These are phyloP conservation scores for Drechslerella coelobrocha DNA, from an alignment of 2,329 filamentous ascomycete genomes.

Conservation along the genomic window DNA sequence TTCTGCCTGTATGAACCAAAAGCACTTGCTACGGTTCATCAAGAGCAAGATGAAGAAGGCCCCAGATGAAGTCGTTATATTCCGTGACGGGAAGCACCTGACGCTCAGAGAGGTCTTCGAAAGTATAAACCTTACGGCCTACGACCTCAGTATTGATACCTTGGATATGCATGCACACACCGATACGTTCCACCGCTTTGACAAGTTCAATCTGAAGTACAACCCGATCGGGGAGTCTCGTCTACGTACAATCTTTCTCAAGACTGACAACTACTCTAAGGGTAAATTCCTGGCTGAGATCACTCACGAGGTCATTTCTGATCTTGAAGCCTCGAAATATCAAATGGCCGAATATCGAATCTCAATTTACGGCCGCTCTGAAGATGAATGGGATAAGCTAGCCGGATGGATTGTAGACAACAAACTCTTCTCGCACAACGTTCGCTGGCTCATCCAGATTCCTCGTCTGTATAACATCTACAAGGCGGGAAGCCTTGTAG, in stretches of 20 bases:
- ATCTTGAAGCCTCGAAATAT: slow-evolving; percentile 98
- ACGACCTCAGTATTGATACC: slow-evolving; percentile 97
- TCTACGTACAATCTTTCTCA: slow-evolving; percentile 95
- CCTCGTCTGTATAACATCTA: slow-evolving; percentile 95
- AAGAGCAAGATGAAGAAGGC: slow-evolving; percentile 99
- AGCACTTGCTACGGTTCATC: slow-evolving; percentile 96
- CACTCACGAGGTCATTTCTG: slow-evolving; percentile 95
- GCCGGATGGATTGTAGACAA: slow-evolving; percentile 98
- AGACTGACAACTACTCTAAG: slow-evolving; percentile 97
- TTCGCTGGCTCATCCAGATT: slow-evolving; percentile 95
- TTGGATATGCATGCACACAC: slow-evolving; percentile 99
- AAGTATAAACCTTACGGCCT: slow-evolving; percentile 95
- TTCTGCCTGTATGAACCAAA: slow-evolving; percentile 99
- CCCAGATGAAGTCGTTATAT: slow-evolving; percentile 90
- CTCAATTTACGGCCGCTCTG: slow-evolving; percentile 88
- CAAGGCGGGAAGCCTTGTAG: slow-evolving; percentile 84
- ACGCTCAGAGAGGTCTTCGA: slow-evolving; percentile 93
- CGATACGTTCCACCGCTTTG: slow-evolving; percentile 97
- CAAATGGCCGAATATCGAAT: slow-evolving; percentile 99
- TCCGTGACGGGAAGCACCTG: slow-evolving; percentile 87
- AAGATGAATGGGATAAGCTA: slow-evolving; percentile 97
- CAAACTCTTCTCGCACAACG: slow-evolving; percentile 96
- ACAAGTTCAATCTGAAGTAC: slow-evolving; percentile 99
- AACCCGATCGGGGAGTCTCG: slow-evolving; percentile 96
- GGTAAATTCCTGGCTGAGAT: slow-evolving; percentile 96